phyloP scores from a whole-genome alignment of 1,139 yeast genomes.

The Taphrina populina region DNA sequence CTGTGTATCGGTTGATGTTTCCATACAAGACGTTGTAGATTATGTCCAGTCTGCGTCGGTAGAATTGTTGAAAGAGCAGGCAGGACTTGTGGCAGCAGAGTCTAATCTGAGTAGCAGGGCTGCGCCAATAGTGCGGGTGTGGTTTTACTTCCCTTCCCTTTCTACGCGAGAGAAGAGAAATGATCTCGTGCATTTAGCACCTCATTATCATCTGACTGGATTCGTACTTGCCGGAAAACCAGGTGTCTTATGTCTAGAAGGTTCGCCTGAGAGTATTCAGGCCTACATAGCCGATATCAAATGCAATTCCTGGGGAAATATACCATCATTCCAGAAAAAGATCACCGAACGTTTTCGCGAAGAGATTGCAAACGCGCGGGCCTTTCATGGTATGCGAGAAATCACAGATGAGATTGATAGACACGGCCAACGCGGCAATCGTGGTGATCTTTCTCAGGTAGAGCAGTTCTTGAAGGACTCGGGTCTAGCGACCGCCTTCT shows the following conservation, averaged over 20 bases:
- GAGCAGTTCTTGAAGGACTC: constrained; percentile 4
- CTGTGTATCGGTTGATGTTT: neutral
- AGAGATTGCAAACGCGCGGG: constrained; percentile 1
- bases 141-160: constrained; percentile 32
- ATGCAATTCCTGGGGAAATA: constrained; percentile 30
- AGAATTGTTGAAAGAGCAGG: neutral
- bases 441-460: constrained; percentile 29
- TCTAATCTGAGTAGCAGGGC: too few species aligned
- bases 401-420: constrained; percentile 23
- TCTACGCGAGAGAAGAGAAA: constrained; percentile 27
- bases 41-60: neutral
- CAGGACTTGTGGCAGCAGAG: too few species aligned
- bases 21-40: constrained; percentile 1
- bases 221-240: constrained; percentile 34
- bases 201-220: constrained; percentile 22
- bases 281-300: constrained; percentile 32
- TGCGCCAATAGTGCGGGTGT: too few species aligned
- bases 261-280: constrained; percentile 4
- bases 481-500: constrained; percentile 21
- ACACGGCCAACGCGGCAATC: constrained; percentile 24
- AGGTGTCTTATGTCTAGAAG: constrained; percentile 29
- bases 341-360: constrained; percentile 26
- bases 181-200: constrained; percentile 24
- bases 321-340: constrained; percentile 31
- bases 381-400: constrained; percentile 18